A percentile compares a stretch with the other conserved stretches of the same genome.
These are phyloP conservation scores for Carex myosuroides DNA, from an alignment of 176 grass and related monocot species.

Conservation along the genomic window DNA sequence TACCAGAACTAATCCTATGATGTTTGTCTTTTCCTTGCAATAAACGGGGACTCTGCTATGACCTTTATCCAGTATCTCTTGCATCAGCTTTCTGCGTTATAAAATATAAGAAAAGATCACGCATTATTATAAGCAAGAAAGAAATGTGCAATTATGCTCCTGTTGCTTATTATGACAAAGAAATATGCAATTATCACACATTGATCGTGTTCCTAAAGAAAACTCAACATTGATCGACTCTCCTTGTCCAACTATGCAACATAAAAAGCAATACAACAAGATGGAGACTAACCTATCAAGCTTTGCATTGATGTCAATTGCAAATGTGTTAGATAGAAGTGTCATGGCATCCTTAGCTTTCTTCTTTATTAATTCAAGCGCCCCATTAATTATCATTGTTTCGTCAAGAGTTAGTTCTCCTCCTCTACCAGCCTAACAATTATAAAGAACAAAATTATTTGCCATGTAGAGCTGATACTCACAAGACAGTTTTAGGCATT, in stretches of 20 bases:
- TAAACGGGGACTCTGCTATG: slow-evolving; percentile 87
- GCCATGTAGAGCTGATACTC: not conserved
- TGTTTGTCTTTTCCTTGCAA: slow-evolving; percentile 57
- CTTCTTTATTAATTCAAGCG: slow-evolving; percentile 77
- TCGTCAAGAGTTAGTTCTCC: slow-evolving; percentile 89
- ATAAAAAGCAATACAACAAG: not conserved
- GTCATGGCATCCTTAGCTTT: slow-evolving; percentile 84
- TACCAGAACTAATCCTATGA: slow-evolving; percentile 57
- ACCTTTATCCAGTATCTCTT: slow-evolving; percentile 63
- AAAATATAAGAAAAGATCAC: not conserved
- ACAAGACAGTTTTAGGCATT: not conserved
- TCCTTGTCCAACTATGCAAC: not conserved
- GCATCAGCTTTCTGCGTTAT: slow-evolving; percentile 40
- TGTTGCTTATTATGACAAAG: not conserved
- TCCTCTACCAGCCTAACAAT: slow-evolving; percentile 67
- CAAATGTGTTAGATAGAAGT: slow-evolving; percentile 52
- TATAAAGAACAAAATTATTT: not conserved
- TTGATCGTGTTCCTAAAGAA: too few relatives aligned
- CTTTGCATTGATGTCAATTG: slow-evolving; percentile 81
- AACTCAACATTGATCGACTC: not conserved
- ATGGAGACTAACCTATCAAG: slow-evolving; percentile 42
- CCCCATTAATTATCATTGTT: slow-evolving; percentile 85
- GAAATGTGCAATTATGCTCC: not conserved
- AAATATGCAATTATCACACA: not conserved
- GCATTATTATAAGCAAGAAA: not conserved